Base-by-base conservation (phyloP, 2,329 filamentous ascomycete genomes). In the Fusarium decemcellulare region DNA sequence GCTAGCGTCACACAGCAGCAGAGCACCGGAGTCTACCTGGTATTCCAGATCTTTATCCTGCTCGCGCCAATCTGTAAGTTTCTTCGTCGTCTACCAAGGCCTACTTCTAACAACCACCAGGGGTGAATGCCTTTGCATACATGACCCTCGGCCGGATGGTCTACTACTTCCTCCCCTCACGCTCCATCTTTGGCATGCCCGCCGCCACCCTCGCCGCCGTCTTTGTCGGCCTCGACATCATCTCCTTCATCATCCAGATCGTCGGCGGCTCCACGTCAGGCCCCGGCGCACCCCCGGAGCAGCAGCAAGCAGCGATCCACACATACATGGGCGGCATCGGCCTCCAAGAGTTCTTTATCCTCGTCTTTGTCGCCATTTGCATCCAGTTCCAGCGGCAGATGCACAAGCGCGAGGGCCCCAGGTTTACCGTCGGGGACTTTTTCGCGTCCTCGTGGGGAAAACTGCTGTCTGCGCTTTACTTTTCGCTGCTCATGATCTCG, bases 271-370 rank as follows among this genome's bases (percentile, higher is more conserved):
- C 72, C 16, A 74, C 76, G 70, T 67, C 72, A 7, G 62, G 70
- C 6, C 74, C 76, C 7, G 69, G 64, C 0, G 61, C 78, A 0
- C 70, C 76, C 0, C 65, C 73, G 0, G 71, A 75, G 2, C 72
- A 74, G 8, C 75, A 77, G 27, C 63, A 76, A 30, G 67, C 59
- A 18, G 81, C 76, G 2, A 79, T 84, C 0, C 76, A 82, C 52
- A 77, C 84, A 61, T 88, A 87, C 74, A 88, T 86, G 83, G 84
- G 81, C 11, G 86, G 86, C 0, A 84, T 88, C 15, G 85, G 81
- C 0, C 72, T 87, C 0, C 86, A 88, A 64, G 77, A 87, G 65
- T 71, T 83, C 32, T 86, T 86, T 61, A 85, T 87, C 57, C 61
- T 87, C 4, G 53, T 82, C n/a, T 86, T 88, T 63, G 70, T 81